Base-by-base conservation (phyloP, 169 alveolate genomes). In the Amoebophrya sp. region DNA sequence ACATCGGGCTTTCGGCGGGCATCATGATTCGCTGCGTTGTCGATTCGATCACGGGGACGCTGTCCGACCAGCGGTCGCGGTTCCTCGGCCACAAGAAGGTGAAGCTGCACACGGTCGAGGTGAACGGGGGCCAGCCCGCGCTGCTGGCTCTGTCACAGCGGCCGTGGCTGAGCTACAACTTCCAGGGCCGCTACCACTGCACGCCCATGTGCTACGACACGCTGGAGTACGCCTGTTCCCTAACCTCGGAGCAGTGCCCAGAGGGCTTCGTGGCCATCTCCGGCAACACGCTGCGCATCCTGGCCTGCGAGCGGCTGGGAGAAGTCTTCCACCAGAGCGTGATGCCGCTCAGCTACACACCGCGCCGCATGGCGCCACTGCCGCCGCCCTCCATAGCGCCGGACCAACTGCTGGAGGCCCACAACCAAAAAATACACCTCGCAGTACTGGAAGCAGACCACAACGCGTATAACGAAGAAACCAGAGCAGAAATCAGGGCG, bases 221-320 rank as follows among this genome's bases (percentile, higher is more conserved):
- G 43, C 91, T 98, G 41, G 99, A 97, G 34, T 93, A 95, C 88
- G 97, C 96, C 26, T 96, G 97, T 38, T 94, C 98, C 40, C 96
- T 98, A 78, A 48, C 69, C 87, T 92, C 94, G 39, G 92, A 89
- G n/a, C 94, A 93, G 93, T 95, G 98, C 90, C 91, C 93, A 26
- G 98, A 97, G 90, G 98, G 98, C 0, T 97, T 95, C 91, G 99
- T 97, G 43, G 99, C 98, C 0, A 96, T 97, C 42, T 90, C 97
- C 26, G 98, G 98, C 2, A 93, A 95, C 40, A 94, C 95, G 31
- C 89, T 97, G 87, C 92, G 97, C 48, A 97, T 97, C 58, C 95
- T 97, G 92, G 89, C 96, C 41, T 93, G 94, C 92, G 90, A 92
- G 92, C 87, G 96, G 88, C 78, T 95, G 87, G 99, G 99, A 34